These are phyloP conservation scores for Penicillium argentinense DNA, from an alignment of 495 filamentous ascomycete genomes.

Conservation along the genomic window DNA sequence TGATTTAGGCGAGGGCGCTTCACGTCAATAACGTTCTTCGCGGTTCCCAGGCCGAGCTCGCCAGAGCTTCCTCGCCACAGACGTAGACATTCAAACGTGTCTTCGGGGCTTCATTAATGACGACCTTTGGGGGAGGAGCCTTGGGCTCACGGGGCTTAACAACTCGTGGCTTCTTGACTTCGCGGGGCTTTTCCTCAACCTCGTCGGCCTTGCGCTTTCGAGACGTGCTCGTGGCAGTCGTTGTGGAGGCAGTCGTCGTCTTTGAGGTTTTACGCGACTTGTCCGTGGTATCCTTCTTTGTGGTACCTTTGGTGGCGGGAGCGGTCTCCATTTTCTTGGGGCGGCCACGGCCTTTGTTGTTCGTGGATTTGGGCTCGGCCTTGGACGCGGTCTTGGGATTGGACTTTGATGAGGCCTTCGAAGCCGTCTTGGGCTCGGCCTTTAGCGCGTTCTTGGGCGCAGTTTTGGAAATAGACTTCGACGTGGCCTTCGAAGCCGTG, in stretches of 20 bases:
- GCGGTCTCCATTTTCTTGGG: slow-evolving; percentile 19
- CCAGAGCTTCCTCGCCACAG: slow-evolving; percentile 65
- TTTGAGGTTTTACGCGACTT: slow-evolving; percentile 10
- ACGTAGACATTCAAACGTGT: slow-evolving; percentile 63
- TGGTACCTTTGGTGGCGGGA: slow-evolving; percentile 1
- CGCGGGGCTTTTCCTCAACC: slow-evolving; percentile 21
- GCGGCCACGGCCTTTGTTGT: slow-evolving; percentile 14
- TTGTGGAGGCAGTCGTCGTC: slow-evolving; percentile 16
- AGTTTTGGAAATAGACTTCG: slow-evolving; percentile 15
- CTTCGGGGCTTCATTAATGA: slow-evolving; percentile 47
- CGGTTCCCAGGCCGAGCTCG: slow-evolving; percentile 65
- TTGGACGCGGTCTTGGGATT: slow-evolving; percentile 13
- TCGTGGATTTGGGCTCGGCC: slow-evolving; percentile 4
- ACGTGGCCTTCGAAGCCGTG: not conserved
- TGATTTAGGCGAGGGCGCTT: slow-evolving; percentile 68
- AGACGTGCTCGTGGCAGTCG: slow-evolving; percentile 16
- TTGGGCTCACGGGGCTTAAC: slow-evolving; percentile 26
- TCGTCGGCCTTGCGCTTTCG: slow-evolving; percentile 45
- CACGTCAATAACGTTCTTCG: slow-evolving; percentile 61
- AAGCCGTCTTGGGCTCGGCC: slow-evolving; percentile 11
- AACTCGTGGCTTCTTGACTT: slow-evolving; percentile 13
- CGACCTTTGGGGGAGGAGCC: slow-evolving; percentile 25
- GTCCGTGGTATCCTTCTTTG: slow-evolving; percentile 11
- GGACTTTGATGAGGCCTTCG: slow-evolving; percentile 4
- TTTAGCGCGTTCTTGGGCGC: slow-evolving; percentile 2